phyloP scores from a whole-genome alignment of 2,329 filamentous ascomycete species.

The Arthrobotrys sinensis region DNA sequence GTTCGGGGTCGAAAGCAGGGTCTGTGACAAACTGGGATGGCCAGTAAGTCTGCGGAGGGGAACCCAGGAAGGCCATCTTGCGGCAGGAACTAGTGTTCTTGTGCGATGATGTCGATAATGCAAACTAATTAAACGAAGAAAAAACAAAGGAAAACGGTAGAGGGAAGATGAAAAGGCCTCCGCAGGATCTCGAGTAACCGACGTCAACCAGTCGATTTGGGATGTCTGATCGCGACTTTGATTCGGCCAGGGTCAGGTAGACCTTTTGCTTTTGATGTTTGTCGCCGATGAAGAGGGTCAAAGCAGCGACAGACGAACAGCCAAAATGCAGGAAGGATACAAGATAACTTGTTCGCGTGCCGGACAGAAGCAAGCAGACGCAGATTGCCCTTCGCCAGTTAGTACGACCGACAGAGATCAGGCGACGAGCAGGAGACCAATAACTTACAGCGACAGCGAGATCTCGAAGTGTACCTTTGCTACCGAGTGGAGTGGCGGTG shows the following conservation, averaged over 20 bases:
- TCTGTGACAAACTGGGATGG: constrained; percentile 57
- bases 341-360: constrained; percentile 7
- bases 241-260: no score
- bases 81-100: background rate
- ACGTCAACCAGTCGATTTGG: constrained; percentile 5
- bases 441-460: background rate
- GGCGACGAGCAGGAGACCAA: no score
- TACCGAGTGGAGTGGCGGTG: background rate
- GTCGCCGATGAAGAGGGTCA: background rate
- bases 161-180: background rate
- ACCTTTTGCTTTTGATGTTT: no score
- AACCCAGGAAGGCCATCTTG: constrained; percentile 56
- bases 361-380: background rate
- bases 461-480: background rate
- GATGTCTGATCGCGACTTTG: background rate
- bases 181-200: constrained; percentile 22
- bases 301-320: background rate
- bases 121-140: constrained; percentile 11
- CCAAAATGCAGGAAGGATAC: background rate
- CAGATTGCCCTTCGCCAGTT: background rate
- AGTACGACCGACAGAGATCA: background rate
- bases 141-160: constrained; percentile 12
- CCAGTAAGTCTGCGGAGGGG: constrained; percentile 59
- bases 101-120: constrained; percentile 38
- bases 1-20: constrained; percentile 58